A percentile compares a stretch with the other conserved stretches of the same genome.
phyloP scores from a whole-genome alignment of 257 asterid species.

The Cruciata laevipes region DNA sequence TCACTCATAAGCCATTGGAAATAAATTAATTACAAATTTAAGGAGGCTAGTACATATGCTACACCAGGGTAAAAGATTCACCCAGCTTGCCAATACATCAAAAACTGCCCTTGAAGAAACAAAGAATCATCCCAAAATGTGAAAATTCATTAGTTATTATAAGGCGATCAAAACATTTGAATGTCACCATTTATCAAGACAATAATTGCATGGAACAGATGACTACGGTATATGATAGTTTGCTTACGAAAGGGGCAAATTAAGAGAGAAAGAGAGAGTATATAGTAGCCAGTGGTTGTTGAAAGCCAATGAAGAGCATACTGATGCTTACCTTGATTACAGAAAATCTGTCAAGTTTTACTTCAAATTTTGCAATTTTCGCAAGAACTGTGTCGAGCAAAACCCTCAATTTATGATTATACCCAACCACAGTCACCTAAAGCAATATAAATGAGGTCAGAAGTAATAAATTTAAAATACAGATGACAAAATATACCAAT shows the following conservation, averaged over 20 bases:
- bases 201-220: not conserved
- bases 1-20: no score
- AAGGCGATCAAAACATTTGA: not conserved
- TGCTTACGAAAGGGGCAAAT: not conserved
- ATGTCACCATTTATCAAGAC: not conserved
- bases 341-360: slow-evolving; percentile 81
- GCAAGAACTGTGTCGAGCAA: slow-evolving; percentile 72
- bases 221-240: slow-evolving; percentile 12
- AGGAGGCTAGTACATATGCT: no score
- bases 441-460: slow-evolving; percentile 12
- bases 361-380: slow-evolving; percentile 72
- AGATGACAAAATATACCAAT: not conserved
- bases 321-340: slow-evolving; percentile 68
- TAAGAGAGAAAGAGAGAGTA: not conserved
- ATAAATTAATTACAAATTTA: no score
- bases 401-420: slow-evolving; percentile 73
- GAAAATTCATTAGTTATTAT: not conserved
- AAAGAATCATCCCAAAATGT: not conserved
- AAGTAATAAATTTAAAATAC: not conserved
- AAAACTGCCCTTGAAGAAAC: not conserved
- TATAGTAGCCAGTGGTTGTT: not conserved
- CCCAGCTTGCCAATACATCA: not conserved
- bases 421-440: slow-evolving; percentile 83
- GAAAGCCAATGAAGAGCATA: slow-evolving; percentile 11
- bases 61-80: not conserved